Base-by-base conservation (phyloP, 805 yeast genomes). In the Cyberlindnera mycetangii region DNA sequence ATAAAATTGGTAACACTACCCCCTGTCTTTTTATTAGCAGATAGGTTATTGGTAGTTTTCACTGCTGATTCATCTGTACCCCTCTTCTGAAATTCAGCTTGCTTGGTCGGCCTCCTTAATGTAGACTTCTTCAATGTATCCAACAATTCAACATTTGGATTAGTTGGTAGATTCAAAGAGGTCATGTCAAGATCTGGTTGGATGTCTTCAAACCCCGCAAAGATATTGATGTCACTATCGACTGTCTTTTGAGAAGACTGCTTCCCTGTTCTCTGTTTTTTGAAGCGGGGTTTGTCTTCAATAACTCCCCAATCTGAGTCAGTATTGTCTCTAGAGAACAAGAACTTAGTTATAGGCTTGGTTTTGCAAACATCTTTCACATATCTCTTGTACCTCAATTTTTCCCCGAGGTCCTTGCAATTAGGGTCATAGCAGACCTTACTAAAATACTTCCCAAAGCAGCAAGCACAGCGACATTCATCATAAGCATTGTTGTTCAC, bases 391-490 rank as follows among this genome's bases (percentile, higher is more conserved):
- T 56, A 58, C 30, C 61, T 48, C 20, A 58, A 41, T 33, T 55
- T 58, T 33, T 58, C 61, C 18, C 36, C 39, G 30, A 56, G 39
- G 12, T 32, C 39, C 7, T 37, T 41, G 42, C 61, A 58, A 31
- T 54, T 50, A 10, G 59, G 58, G 40, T 56, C 60, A 37, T 58
- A 58, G 32, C 61, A 58, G 11, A 53, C 56, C 18, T 46, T 47
- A 24, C 60, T 58, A 45, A 58, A 51, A 35, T 55, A 56, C 22
- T 49, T 51, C 3, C 55, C 61, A 43, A 58, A 50, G 32, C 60
- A 56, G 32, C 61, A 58, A 8, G 61, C 60, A 45, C 61, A 56
- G 12, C 60, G 60, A 31, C 61, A 58, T 32, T 56, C 60, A 46
- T 58, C 61, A 36, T 54, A 56, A 2, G 54, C 59, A 32, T 58